Conservation (phyloP, 192 early-diverging fungal genomes). For the Endogone sp. region DNA sequence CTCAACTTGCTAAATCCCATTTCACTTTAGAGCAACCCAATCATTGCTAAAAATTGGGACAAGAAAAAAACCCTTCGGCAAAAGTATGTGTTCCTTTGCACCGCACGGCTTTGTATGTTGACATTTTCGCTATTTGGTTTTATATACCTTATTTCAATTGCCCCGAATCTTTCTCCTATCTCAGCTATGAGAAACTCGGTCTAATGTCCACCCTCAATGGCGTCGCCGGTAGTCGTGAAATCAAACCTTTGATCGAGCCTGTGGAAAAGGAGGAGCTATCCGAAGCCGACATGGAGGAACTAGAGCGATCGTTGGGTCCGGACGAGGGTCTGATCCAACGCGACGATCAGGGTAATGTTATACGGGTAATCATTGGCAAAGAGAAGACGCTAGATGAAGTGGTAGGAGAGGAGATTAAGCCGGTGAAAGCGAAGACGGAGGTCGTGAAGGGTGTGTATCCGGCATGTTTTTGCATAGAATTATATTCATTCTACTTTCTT, state of each 20-base stretch:
- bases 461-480: background rate
- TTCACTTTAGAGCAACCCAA: conserved; percentile 39
- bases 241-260: conserved; percentile 14
- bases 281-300: conserved; percentile 49
- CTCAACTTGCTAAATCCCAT: background rate
- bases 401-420: conserved; percentile 30
- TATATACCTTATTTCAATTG: background rate
- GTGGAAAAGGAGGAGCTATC: conserved; percentile 35
- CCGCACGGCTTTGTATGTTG: background rate
- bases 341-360: conserved; percentile 70
- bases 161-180: background rate
- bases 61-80: conserved; percentile 57
- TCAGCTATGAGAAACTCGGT: conserved; percentile 66
- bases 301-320: conserved; percentile 51
- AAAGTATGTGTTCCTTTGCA: conserved; percentile 43
- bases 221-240: conserved; percentile 50
- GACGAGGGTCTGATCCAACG: conserved; percentile 80
- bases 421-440: conserved; percentile 42
- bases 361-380: conserved; percentile 64
- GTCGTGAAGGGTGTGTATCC: conserved; percentile 37
- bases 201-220: conserved; percentile 66
- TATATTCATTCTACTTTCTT: background rate
- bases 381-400: conserved; percentile 44
- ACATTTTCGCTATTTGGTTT: background rate
- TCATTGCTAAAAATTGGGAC: conserved; percentile 70